Percentiles rank a stretch among this genome's conserved stretches.
Conservation (phyloP, 495 filamentous ascomycete genomes). For the Penicillium arizonense region DNA sequence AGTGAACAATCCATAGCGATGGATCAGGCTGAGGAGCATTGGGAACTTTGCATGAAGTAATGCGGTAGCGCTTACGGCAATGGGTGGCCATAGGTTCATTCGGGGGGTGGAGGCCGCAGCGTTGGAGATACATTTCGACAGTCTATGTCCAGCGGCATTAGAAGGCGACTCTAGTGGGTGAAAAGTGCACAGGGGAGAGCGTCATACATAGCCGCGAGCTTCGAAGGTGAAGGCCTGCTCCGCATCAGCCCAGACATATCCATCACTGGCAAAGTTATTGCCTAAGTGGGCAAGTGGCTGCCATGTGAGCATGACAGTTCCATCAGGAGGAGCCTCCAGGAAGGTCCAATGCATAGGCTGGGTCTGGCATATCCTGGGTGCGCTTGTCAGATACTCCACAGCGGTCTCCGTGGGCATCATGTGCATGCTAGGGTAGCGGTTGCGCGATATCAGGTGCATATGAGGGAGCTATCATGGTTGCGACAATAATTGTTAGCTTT, state of each 20-base stretch:
- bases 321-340: constrained; percentile 76
- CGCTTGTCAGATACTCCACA: constrained; percentile 71
- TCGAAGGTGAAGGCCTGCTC: constrained; percentile 71
- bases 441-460: constrained; percentile 79
- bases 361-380: constrained; percentile 71
- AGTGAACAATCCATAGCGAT: constrained; percentile 92
- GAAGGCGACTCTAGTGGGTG: neutral
- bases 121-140: constrained; percentile 82
- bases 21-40: constrained; percentile 69
- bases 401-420: constrained; percentile 66
- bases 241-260: constrained; percentile 81
- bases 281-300: constrained; percentile 68
- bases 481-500: constrained; percentile 17
- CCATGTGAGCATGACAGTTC: constrained; percentile 81
- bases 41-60: constrained; percentile 61
- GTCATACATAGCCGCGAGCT: constrained; percentile 71
- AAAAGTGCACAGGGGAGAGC: neutral
- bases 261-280: constrained; percentile 79
- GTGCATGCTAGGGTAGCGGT: constrained; percentile 66
- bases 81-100: constrained; percentile 71
- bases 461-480: constrained; percentile 64
- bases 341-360: constrained; percentile 91
- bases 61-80: constrained; percentile 76
- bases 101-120: constrained; percentile 68
- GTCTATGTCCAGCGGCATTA: constrained; percentile 35